phyloP scores from a whole-genome alignment of 108 stramenopile species.

The Heterococcus sp. region DNA sequence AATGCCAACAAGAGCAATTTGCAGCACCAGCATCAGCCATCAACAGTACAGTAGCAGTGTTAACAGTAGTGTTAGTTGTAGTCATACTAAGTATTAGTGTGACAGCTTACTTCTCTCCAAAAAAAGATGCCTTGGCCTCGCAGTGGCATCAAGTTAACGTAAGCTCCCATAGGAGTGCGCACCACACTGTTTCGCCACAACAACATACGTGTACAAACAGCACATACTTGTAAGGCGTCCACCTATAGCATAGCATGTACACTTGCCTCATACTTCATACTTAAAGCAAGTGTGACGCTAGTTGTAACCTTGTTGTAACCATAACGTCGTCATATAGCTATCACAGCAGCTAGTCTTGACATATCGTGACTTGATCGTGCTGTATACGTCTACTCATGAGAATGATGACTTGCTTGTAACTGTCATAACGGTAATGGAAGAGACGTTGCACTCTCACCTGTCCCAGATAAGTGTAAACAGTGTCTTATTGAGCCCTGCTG shows the following conservation, averaged over 20 bases:
- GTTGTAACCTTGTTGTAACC: no score
- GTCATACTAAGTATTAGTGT: not conserved
- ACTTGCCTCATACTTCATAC: no score
- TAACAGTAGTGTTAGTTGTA: not conserved
- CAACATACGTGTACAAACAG: no score
- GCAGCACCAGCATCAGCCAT: not conserved
- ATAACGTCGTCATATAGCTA: no score
- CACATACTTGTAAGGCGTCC: no score
- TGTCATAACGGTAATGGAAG: no score
- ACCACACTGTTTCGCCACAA: not conserved
- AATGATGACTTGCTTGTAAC: no score
- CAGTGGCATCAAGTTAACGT: not conserved
- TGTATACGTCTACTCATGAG: no score
- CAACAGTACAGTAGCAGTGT: not conserved
- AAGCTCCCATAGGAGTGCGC: not conserved
- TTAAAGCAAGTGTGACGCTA: no score
- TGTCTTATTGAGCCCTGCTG: slow-evolving; percentile 25
- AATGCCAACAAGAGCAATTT: not conserved
- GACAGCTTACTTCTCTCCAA: not conserved
- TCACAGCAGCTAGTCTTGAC: no score
- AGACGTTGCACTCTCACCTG: not conserved
- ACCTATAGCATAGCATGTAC: no score
- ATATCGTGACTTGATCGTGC: no score
- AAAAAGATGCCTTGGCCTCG: not conserved
- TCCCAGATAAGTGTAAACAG: slow-evolving; percentile 54